Conservation (phyloP, 805 yeast species). For the Metschnikowia noctiluminum region DNA sequence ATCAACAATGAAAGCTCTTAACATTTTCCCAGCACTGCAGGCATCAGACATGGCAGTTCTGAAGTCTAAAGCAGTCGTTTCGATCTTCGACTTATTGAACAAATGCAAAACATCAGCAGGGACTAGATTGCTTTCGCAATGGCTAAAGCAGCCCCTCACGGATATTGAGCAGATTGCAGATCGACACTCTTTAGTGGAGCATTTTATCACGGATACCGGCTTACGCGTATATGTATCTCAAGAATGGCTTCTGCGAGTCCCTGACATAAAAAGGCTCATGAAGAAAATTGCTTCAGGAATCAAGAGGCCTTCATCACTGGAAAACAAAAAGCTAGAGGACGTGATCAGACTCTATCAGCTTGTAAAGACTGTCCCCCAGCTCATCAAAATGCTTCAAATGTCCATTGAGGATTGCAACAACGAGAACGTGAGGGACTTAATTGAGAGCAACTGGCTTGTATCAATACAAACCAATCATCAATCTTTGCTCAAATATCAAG, state of each 20-base stretch:
- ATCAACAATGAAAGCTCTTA: conserved; percentile 83
- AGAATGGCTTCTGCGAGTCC: conserved; percentile 66
- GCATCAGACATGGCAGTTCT: conserved; percentile 13
- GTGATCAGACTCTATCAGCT: conserved; percentile 86
- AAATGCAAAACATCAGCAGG: conserved; percentile 91
- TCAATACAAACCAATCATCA: conserved; percentile 50
- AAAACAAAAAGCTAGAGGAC: conserved; percentile 73
- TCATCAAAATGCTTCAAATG: conserved; percentile 49
- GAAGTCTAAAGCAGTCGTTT: conserved; percentile 32
- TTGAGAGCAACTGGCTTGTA: conserved; percentile 52
- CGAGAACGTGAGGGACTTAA: conserved; percentile 29
- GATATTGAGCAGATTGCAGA: conserved; percentile 53
- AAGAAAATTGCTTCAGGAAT: conserved; percentile 53
- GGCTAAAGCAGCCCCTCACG: conserved; percentile 95
- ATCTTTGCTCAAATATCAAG: conserved; percentile 67
- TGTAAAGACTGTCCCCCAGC: conserved; percentile 64
- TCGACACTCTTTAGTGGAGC: conserved; percentile 74
- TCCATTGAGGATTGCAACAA: conserved; percentile 36
- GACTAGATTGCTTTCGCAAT: conserved; percentile 77
- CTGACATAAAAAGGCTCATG: conserved; percentile 75
- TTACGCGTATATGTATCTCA: conserved; percentile 63
- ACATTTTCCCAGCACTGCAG: conserved; percentile 61
- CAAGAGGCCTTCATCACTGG: conserved; percentile 29
- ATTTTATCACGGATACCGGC: conserved; percentile 65
- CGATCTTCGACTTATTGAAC: conserved; percentile 80